These are phyloP conservation scores for Lachancea fermentati DNA, from an alignment of 805 yeast genomes.

Conservation along the genomic window DNA sequence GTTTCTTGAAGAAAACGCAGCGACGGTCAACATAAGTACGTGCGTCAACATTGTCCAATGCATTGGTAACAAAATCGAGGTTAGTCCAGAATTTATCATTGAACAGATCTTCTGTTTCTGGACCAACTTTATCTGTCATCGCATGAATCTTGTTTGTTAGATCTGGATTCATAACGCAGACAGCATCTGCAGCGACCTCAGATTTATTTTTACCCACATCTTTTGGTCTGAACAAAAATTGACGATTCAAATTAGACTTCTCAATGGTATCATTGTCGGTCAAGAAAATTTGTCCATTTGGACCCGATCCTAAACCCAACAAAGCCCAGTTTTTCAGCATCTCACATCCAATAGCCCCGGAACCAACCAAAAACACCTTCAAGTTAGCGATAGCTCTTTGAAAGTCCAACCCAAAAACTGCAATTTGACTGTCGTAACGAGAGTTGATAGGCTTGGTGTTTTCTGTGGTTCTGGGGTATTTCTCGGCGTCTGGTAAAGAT, in stretches of 20 bases:
- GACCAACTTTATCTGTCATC: conserved; percentile 81
- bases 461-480: conserved; percentile 58
- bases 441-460: conserved; percentile 70
- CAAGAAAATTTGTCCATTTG: conserved; percentile 73
- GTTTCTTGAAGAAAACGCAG: conserved; percentile 86
- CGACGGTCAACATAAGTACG: conserved; percentile 96
- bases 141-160: conserved; percentile 71
- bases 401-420: conserved; percentile 80
- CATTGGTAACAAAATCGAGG: conserved; percentile 89
- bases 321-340: conserved; percentile 98
- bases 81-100: conserved; percentile 79
- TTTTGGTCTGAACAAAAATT: conserved; percentile 87
- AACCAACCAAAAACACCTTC: conserved; percentile 85
- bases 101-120: conserved; percentile 85
- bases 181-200: conserved; percentile 86
- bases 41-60: conserved; percentile 95
- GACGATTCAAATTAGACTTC: conserved; percentile 92
- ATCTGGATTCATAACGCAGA: conserved; percentile 77
- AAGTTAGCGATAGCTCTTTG: conserved; percentile 70
- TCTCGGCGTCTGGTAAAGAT: conserved; percentile 62
- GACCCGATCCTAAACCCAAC: conserved; percentile 92
- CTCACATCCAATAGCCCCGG: conserved; percentile 99
- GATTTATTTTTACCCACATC: conserved; percentile 93
- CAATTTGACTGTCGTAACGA: conserved; percentile 92
- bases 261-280: conserved; percentile 96